Percentiles rank a stretch among this genome's conserved stretches.
Conservation (phyloP, 1,139 yeast genomes). For the Sugiyamaella xylanicola region DNA sequence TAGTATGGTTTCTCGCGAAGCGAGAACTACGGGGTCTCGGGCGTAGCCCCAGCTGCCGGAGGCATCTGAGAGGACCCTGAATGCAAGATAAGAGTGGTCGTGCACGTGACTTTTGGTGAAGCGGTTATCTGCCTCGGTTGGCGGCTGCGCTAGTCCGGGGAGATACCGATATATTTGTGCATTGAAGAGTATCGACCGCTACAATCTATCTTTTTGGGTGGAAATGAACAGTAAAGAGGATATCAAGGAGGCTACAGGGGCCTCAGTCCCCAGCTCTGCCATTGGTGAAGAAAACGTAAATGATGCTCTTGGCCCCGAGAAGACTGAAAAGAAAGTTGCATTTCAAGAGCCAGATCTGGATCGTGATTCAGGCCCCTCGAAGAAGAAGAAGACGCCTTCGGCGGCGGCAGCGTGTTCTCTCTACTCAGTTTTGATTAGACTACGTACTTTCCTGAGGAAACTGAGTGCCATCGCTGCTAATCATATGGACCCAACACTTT, state of each 20-base stretch:
- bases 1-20: too few relatives aligned
- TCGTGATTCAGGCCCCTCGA: neutral
- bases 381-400: slow-evolving; percentile 8
- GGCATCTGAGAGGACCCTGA: too few relatives aligned
- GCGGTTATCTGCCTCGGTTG: neutral
- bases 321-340: slow-evolving; percentile 1
- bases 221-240: neutral
- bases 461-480: slow-evolving; percentile 18
- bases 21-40: too few relatives aligned
- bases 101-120: neutral
- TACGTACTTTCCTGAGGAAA: slow-evolving; percentile 5
- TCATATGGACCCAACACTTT: slow-evolving; percentile 32
- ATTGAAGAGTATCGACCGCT: too few relatives aligned
- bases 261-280: neutral
- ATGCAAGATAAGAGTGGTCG: neutral
- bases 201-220: too few relatives aligned
- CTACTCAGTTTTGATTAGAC: slow-evolving; percentile 5
- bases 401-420: slow-evolving; percentile 13
- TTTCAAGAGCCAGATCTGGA: slow-evolving; percentile 3
- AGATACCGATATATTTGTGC: neutral
- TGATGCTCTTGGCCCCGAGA: neutral
- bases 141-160: neutral
- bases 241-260: slow-evolving; percentile 1
- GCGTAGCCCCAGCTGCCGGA: too few relatives aligned
- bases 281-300: neutral